Percentiles rank a stretch among this genome's conserved stretches.
Conservation (phyloP, 176 grass and related monocot genomes). For the Hordeum marinum region DNA sequence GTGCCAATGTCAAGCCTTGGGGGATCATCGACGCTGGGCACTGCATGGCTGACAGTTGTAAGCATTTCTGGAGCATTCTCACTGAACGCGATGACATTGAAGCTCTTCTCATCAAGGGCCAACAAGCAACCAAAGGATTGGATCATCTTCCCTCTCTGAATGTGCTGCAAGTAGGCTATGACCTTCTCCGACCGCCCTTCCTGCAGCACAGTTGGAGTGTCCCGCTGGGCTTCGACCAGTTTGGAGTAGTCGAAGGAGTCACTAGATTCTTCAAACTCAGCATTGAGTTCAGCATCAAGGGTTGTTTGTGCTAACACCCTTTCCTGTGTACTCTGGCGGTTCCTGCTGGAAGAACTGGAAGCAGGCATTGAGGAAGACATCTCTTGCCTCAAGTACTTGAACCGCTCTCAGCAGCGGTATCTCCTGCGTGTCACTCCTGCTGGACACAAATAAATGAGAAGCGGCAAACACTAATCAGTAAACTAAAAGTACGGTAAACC, state of each 20-base stretch:
- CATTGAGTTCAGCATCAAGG: conserved; percentile 75
- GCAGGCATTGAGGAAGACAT: conserved; percentile 71
- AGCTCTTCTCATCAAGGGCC: conserved; percentile 76
- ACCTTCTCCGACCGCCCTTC: conserved; percentile 55
- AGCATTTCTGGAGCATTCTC: conserved; percentile 89
- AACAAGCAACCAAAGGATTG: conserved; percentile 85
- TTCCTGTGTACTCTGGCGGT: conserved; percentile 48
- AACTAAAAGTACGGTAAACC: not conserved
- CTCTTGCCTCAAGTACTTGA: not conserved
- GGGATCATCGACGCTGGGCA: conserved; percentile 57
- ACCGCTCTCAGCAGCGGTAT: conserved; percentile 3
- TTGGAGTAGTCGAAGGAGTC: conserved; percentile 87
- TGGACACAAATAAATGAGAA: not conserved
- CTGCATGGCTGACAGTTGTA: conserved; percentile 64
- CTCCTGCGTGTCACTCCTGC: not conserved
- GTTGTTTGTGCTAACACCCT: conserved; percentile 83
- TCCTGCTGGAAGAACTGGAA: conserved; percentile 44
- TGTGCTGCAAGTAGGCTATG: conserved; percentile 83
- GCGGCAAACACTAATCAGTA: conserved; percentile 15
- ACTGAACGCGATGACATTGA: conserved; percentile 66
- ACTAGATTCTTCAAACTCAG: conserved; percentile 73
- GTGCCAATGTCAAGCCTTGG: conserved; percentile 63
- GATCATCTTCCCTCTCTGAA: conserved; percentile 76
- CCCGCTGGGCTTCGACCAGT: conserved; percentile 46
- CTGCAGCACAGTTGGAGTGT: not conserved